Conservation (phyloP, 2,329 filamentous ascomycete genomes). For the Aspergillus sp. region DNA sequence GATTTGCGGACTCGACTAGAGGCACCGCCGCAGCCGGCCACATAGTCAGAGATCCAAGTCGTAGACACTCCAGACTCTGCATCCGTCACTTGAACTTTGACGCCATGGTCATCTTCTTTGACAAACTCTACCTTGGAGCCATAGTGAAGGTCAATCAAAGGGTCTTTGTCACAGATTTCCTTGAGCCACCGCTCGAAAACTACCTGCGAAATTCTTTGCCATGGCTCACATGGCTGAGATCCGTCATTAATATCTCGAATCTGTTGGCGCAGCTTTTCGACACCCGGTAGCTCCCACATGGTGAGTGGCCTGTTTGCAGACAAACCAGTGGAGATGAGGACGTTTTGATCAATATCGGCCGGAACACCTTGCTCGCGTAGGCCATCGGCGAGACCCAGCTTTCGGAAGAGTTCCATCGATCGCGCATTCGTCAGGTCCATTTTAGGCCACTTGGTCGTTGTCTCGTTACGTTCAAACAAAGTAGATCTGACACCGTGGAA, state of each 20-base stretch:
- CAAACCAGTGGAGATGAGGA: not conserved
- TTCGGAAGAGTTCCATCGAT: constrained; percentile 18
- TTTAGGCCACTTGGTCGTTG: not conserved
- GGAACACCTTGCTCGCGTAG: not conserved
- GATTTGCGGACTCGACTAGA: constrained; percentile 7
- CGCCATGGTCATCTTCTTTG: too few relatives aligned
- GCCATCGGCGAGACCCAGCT: not conserved
- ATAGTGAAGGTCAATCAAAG: constrained; percentile 25
- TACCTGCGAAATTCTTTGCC: constrained; percentile 32
- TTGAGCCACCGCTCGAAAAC: constrained; percentile 38
- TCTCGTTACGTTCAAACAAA: too few relatives aligned
- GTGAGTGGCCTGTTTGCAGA: not conserved
- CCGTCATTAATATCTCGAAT: constrained; percentile 34
- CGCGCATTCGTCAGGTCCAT: not conserved
- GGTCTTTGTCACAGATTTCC: constrained; percentile 13
- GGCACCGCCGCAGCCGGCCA: constrained; percentile 10
- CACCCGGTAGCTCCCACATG: not conserved
- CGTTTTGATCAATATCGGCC: not conserved
- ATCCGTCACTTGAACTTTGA: too few relatives aligned
- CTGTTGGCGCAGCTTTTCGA: constrained; percentile 7
- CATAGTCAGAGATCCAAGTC: constrained; percentile 5
- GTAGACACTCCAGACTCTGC: not conserved
- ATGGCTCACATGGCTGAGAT: constrained; percentile 28
- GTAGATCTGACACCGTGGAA: too few relatives aligned
- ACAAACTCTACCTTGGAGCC: constrained; percentile 26